Percentiles rank a stretch among this genome's conserved stretches.
Conservation (phyloP, 148 eudicot species). For the Linanthus parryae region DNA sequence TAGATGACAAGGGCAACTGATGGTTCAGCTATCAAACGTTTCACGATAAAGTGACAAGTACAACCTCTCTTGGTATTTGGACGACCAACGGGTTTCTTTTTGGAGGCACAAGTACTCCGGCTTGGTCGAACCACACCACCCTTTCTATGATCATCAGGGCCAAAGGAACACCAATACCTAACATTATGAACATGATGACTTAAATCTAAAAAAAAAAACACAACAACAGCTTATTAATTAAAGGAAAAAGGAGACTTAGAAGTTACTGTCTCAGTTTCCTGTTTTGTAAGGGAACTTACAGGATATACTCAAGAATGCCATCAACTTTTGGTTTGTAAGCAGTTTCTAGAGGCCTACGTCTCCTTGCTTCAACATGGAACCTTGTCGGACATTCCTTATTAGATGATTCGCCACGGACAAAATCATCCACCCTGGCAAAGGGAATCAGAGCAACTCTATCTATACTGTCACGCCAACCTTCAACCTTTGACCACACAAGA, state of each 20-base stretch:
- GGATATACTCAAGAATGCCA: constrained; percentile 84
- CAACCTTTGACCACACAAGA: constrained; percentile 85
- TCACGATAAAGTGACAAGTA: constrained; percentile 90
- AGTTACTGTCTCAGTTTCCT: no score
- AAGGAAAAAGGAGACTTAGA: no score
- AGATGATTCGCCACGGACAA: constrained; percentile 81
- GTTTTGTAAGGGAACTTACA: constrained; percentile 59
- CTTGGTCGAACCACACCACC: constrained; percentile 94
- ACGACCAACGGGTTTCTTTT: constrained; percentile 78
- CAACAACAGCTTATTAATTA: no score
- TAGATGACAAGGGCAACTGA: constrained; percentile 77
- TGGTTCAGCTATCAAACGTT: constrained; percentile 83
- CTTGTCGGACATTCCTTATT: constrained; percentile 84
- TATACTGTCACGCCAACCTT: constrained; percentile 76
- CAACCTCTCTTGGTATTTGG: constrained; percentile 98
- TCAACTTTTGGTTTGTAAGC: constrained; percentile 84
- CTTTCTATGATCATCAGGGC: constrained; percentile 87
- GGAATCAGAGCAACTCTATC: constrained; percentile 88
- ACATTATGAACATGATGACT: no score
- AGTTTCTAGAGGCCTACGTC: constrained; percentile 44
- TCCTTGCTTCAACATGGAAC: constrained; percentile 94
- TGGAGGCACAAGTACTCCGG: constrained; percentile 55
- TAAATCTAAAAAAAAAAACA: no score
- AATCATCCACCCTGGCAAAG: constrained; percentile 84
- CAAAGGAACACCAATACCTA: constrained; percentile 99